A percentile compares a stretch with the other conserved stretches of the same genome.
Conservation (phyloP, 805 yeast species). For the Metschnikowia kunwiensis region DNA sequence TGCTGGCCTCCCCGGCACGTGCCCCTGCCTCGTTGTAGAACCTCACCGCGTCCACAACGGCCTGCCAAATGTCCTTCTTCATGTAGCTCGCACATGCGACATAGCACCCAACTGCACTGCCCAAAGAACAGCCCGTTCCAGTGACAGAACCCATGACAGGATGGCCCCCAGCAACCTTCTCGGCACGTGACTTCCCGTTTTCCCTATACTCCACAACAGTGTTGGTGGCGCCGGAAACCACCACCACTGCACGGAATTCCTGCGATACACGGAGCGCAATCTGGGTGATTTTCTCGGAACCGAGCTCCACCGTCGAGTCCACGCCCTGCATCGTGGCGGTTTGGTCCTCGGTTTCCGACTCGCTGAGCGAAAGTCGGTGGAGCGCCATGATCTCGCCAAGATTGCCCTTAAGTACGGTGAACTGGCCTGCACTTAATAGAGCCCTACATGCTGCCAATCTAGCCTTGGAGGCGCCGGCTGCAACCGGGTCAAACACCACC, state of each 20-base stretch:
- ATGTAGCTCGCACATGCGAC: constrained; percentile 33
- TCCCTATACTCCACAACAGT: constrained; percentile 20
- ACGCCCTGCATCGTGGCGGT: constrained; percentile 63
- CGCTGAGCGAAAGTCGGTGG: constrained; percentile 26
- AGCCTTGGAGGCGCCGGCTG: constrained; percentile 73
- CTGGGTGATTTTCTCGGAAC: constrained; percentile 24
- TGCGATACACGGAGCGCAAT: constrained; percentile 49
- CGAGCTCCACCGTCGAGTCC: constrained; percentile 39
- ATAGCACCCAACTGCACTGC: constrained; percentile 63
- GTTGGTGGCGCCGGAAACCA: constrained; percentile 58
- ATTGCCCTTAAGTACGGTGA: constrained; percentile 77
- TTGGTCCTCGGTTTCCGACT: constrained; percentile 8
- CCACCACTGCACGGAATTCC: constrained; percentile 57
- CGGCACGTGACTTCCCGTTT: constrained; percentile 7
- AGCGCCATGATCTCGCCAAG: constrained; percentile 78
- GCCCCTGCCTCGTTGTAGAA: constrained; percentile 63
- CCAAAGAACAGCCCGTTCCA: constrained; percentile 82
- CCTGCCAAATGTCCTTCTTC: constrained; percentile 33
- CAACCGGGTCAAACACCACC: constrained; percentile 88
- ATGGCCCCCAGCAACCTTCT: constrained; percentile 53
- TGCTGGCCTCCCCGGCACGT: constrained; percentile 40
- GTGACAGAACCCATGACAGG: constrained; percentile 64
- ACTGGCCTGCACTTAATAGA: constrained; percentile 55
- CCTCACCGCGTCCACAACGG: constrained; percentile 53
- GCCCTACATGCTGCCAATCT: constrained; percentile 48